Conservation (phyloP, 2,329 filamentous ascomycete species). For the Zymoseptoria brevis region DNA sequence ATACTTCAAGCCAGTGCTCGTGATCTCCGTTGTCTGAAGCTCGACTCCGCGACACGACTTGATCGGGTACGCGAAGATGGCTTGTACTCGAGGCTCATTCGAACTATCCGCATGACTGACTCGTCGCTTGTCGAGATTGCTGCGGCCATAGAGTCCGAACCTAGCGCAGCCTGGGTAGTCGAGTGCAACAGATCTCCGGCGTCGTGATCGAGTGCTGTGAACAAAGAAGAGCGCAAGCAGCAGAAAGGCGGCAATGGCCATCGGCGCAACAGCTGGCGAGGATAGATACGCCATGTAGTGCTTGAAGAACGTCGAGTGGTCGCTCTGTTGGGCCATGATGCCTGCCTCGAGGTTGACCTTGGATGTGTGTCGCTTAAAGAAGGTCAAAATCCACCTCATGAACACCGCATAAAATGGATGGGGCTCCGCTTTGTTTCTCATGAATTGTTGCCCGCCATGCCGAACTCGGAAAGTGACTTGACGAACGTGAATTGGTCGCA, state of each 20-base stretch:
- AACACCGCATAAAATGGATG: not conserved
- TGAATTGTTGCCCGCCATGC: not conserved
- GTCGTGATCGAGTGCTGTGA: not conserved
- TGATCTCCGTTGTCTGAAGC: conserved; percentile 32
- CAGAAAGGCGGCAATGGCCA: not conserved
- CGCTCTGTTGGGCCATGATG: not conserved
- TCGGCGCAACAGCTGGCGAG: not conserved
- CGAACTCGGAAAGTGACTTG: not conserved
- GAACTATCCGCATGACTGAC: not conserved
- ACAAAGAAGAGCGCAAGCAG: not conserved
- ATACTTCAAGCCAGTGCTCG: conserved; percentile 37
- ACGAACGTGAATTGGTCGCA: not conserved
- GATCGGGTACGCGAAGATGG: conserved; percentile 43
- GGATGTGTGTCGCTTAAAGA: no score
- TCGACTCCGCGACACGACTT: conserved; percentile 39
- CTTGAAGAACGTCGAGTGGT: not conserved
- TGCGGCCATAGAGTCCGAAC: not conserved
- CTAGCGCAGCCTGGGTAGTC: not conserved
- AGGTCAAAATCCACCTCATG: no score
- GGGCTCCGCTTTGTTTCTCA: not conserved
- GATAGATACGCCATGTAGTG: not conserved
- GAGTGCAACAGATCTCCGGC: not conserved
- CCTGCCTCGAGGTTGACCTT: not conserved
- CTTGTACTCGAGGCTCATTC: conserved; percentile 2
- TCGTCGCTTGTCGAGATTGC: not conserved